Evolutionary conservation across 345 rosid genomes (phyloP).

Genomic region (Kandelia obovata): DNA sequence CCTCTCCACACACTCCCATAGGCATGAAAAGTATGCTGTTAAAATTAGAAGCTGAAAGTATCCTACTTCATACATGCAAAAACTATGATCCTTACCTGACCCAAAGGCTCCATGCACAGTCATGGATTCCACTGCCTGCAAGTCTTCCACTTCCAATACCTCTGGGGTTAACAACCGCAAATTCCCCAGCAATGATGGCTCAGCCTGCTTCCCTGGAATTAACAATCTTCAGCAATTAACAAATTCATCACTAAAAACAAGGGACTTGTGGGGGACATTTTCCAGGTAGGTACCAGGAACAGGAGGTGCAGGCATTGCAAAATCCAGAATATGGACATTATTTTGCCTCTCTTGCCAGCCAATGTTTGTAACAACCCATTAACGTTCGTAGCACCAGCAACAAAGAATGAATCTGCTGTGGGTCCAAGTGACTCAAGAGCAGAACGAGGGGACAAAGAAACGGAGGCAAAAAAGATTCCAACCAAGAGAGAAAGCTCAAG

Average conservation of each 20-base stretch:
- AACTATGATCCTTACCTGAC: conserved; percentile 35
- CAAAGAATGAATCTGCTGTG: too few species aligned
- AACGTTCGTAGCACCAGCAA: conserved; percentile 53
- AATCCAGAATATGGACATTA: conserved; percentile 57
- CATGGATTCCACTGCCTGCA: conserved; percentile 59
- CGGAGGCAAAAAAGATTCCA: too few species aligned
- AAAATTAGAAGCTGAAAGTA: background rate
- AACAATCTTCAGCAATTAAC: conserved; percentile 12
- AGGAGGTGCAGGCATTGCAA: conserved; percentile 76
- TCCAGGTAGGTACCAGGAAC: conserved; percentile 34
- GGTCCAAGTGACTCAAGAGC: too few species aligned
- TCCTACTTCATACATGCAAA: background rate
- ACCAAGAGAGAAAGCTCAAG: too few species aligned
- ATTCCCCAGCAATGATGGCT: conserved; percentile 41
- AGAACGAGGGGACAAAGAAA: too few species aligned
- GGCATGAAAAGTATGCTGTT: background rate
- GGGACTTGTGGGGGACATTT: background rate
- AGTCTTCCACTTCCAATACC: conserved; percentile 59
- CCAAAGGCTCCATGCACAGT: conserved; percentile 59
- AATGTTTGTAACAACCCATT: conserved; percentile 52
- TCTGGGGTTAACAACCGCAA: conserved; percentile 68
- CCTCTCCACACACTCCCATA: background rate
- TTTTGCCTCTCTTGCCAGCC: conserved; percentile 67
- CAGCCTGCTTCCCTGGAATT: conserved; percentile 39
- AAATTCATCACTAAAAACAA: background rate